Base-by-base conservation (phyloP, 768 basidiomycete genomes). In the Gloeopeniophorella convolvens region DNA sequence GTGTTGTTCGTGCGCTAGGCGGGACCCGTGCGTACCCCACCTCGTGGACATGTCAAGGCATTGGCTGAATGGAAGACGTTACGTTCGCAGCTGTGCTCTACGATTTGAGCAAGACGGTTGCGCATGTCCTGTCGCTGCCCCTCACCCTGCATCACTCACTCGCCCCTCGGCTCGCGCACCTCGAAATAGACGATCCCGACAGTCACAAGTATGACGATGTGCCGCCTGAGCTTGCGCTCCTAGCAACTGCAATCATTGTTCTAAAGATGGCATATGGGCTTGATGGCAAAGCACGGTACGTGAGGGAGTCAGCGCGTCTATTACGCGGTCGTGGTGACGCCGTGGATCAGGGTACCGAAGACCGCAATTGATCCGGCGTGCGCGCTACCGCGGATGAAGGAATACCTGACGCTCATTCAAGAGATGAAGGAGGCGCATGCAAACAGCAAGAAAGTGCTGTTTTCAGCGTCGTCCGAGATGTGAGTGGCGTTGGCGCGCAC, bases 181-280 rank as follows among this genome's bases (percentile, higher is more conserved):
- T 63, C 10, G 71, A 68, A 52, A 57, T 59, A 20, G 60, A 60
- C 12, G 78, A 78, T 56, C 69, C 69, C 13, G 68, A 66, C 39
- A 63, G 67, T 20, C 79, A 82, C 62, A 73, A 71, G 46, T 71
- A 74, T 46, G 87, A 89, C 64, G 80, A 76, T 56, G 73, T 76
- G 24, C 80, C 87, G 5, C 75, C 83, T 9, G 90, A 93, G 61
- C 68, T 84, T 42, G 74, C 76, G 3, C 67, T 89, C 20, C 62
- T 78, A 36, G 79, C 77, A 2, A 71, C 70, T 12, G 75, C 77
- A 41, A 72, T 92, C 11, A 73, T 90, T 10, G 80, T 82, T 30
- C 70, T 93, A 59, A 94, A 93, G 68, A 74, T 95, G 74, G 76
- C 83, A 21, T 93, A 93, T 60, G 93, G 91, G 1, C 62, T 93